Evolutionary conservation across 306 rosid genomes (phyloP).

Genomic region (Mimosa pudica): DNA sequence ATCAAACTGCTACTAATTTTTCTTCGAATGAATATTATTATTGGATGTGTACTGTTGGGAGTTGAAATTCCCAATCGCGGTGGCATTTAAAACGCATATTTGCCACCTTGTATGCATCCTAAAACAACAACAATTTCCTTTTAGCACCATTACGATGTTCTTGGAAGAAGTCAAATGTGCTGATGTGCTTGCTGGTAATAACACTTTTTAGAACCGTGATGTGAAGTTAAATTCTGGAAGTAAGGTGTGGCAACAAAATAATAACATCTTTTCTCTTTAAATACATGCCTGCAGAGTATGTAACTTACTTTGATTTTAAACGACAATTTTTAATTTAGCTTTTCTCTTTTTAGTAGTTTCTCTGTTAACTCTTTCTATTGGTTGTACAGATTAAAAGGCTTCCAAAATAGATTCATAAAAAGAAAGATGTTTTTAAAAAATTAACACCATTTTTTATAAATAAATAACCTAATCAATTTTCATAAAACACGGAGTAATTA

Average conservation of each 20-base stretch:
- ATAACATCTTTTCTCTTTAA: neutral
- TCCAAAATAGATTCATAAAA: no score
- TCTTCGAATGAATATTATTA: neutral
- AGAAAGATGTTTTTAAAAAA: no score
- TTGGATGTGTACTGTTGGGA: conserved; percentile 25
- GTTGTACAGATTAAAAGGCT: no score
- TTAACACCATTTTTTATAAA: no score
- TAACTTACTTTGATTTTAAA: no score
- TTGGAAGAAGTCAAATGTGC: conserved; percentile 52
- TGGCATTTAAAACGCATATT: conserved; percentile 53
- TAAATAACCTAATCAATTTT: no score
- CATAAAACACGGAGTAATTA: no score
- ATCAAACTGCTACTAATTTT: neutral
- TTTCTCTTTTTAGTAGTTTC: no score
- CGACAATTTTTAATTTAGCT: no score
- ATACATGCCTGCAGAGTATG: no score
- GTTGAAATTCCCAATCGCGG: conserved; percentile 42
- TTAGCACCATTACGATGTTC: conserved; percentile 67
- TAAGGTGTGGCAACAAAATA: conserved; percentile 23
- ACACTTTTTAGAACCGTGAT: conserved; percentile 49
- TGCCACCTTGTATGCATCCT: conserved; percentile 55
- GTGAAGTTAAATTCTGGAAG: conserved; percentile 51
- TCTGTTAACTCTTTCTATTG: no score
- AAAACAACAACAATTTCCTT: conserved; percentile 56
- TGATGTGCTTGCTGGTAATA: conserved; percentile 39